phyloP scores from a whole-genome alignment of 352 stramenopile species.

The Elongisporangium senticosum region DNA sequence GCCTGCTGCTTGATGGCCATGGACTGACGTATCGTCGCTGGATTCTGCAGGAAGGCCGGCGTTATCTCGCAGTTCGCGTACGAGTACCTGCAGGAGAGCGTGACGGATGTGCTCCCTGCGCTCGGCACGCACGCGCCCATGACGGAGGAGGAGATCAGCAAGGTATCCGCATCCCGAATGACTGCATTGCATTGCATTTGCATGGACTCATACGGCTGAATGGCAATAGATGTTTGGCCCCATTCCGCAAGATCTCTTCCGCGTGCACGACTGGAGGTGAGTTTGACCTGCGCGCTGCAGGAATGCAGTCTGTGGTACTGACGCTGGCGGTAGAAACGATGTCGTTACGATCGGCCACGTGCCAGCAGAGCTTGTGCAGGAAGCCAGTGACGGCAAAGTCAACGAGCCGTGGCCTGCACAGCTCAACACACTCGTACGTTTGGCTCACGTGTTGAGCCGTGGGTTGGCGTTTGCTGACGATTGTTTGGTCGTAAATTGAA shows the following conservation, averaged over 20 bases:
- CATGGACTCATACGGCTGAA: neutral
- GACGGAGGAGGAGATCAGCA: constrained; percentile 89
- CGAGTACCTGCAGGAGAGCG: constrained; percentile 83
- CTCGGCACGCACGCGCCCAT: constrained; percentile 96
- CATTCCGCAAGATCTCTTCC: constrained; percentile 82
- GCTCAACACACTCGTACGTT: constrained; percentile 91
- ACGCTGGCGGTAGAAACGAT: constrained; percentile 75
- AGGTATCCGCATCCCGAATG: constrained; percentile 18
- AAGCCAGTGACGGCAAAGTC: constrained; percentile 93
- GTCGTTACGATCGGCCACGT: constrained; percentile 95
- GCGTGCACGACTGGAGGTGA: constrained; percentile 95
- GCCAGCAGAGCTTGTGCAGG: constrained; percentile 86
- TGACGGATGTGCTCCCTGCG: constrained; percentile 91
- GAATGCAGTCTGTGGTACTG: neutral
- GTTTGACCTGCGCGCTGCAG: neutral
- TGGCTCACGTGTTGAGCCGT: neutral
- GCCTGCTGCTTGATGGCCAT: constrained; percentile 3
- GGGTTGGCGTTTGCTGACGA: too few species aligned
- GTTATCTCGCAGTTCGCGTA: constrained; percentile 92
- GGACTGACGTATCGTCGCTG: neutral
- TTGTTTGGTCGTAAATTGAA: too few species aligned
- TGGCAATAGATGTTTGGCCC: constrained; percentile 88
- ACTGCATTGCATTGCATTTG: neutral
- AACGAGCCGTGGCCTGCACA: constrained; percentile 95
- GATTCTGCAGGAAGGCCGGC: constrained; percentile 70